Base-by-base conservation (phyloP, 352 stramenopile species). In the Globisporangium yorkense region DNA sequence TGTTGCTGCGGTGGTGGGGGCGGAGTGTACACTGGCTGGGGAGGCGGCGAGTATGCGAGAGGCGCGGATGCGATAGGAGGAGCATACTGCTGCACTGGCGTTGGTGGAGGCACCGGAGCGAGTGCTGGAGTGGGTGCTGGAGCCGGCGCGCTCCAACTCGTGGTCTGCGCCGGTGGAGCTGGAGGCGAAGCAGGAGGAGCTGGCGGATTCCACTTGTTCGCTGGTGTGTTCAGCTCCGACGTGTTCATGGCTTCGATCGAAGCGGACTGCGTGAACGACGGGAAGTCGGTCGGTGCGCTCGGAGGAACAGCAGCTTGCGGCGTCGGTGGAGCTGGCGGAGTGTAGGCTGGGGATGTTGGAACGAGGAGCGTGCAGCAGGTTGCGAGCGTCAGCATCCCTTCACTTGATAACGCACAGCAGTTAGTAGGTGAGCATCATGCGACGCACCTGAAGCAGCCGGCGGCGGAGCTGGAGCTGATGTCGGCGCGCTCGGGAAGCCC, bases 241-340 rank as follows among this genome's bases (percentile, higher is more conserved):
- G 66, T 56, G 35, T 54, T 75, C 18, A 21, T n/a, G 7, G 33
- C 40, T 27, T 35, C 44, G 45, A 45, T 50, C 16, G 68, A 67
- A 31, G 64, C 68, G 12, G 79, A 83, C 5, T 75, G 70, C 5
- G 80, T 85, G 35, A 82, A 77, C 9, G 75, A 88, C 29, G 77
- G 73, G 40, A 86, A 84, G 24, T 59, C 64, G 29, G 46, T 71
- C 37, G 54, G n/a, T 9, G 33, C 33, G 37, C 37, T 43, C 52
- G 56, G 31, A 47, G 54, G n/a, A 20, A 37, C 31, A 51, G 46
- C 18, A 20, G 50, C 55, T 49, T 54, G 54, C 29, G 33, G 44
- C 51, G 35, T 35, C 48, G 50, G n/a, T 21, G 37, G 24, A 39
- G 33, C n/a, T 44, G 55, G 27, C 18, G 43, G 46, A 18, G 56